Conservation (phyloP, 805 yeast genomes). For the Saturnispora sekii region DNA sequence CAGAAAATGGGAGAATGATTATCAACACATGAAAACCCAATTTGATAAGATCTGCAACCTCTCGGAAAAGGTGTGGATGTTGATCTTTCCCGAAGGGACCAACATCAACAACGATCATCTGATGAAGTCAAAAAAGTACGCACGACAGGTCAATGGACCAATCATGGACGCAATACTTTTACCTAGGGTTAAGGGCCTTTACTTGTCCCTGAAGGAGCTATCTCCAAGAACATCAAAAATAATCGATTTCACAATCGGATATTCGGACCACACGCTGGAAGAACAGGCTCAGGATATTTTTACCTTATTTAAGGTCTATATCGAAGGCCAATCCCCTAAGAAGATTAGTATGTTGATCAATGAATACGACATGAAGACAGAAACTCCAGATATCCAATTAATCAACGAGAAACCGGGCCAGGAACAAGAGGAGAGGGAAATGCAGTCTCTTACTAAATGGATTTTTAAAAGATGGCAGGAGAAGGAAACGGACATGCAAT, state of each 20-base stretch:
- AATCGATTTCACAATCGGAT: conserved; percentile 79
- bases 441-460: conserved; percentile 63
- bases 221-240: conserved; percentile 44
- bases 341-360: conserved; percentile 56
- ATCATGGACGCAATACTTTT: conserved; percentile 44
- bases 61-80: conserved; percentile 42
- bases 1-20: conserved; percentile 81
- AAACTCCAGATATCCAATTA: conserved; percentile 23
- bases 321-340: conserved; percentile 65
- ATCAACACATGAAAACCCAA: conserved; percentile 43
- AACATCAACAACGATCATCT: conserved; percentile 63
- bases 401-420: conserved; percentile 32
- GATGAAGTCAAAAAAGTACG: conserved; percentile 45
- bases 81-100: conserved; percentile 93
- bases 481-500: conserved; percentile 66
- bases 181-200: conserved; percentile 80
- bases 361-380: conserved; percentile 34
- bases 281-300: conserved; percentile 73
- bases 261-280: conserved; percentile 53
- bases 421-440: conserved; percentile 31
- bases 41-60: conserved; percentile 38
- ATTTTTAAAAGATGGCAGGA: conserved; percentile 59
- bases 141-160: conserved; percentile 39
- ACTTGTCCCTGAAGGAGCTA: conserved; percentile 51
- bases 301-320: conserved; percentile 51